These are phyloP conservation scores for Larix kaempferi DNA, from an alignment of 75 land plant species.

Conservation along the genomic window DNA sequence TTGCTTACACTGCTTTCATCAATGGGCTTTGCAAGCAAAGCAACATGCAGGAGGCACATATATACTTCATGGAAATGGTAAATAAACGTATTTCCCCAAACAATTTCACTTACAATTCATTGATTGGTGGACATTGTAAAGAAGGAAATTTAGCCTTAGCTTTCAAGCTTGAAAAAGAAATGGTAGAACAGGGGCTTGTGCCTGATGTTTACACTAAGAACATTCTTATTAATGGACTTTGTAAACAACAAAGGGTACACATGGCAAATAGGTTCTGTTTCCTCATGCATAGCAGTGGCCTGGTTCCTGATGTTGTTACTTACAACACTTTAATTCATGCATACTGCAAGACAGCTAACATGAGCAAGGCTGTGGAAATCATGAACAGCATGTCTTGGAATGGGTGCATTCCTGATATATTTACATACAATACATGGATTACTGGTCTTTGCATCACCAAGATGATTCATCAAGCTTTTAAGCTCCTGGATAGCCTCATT, in stretches of 20 bases:
- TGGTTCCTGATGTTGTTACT: conserved; percentile 58
- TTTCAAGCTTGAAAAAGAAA: conserved; percentile 38
- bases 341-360: conserved; percentile 39
- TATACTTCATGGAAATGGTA: conserved; percentile 41
- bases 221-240: conserved; percentile 58
- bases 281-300: conserved; percentile 27
- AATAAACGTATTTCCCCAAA: conserved; percentile 54
- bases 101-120: conserved; percentile 73
- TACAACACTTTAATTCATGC: conserved; percentile 68
- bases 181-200: conserved; percentile 51
- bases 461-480: conserved; percentile 49
- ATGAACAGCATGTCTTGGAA: conserved; percentile 40
- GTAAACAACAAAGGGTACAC: conserved; percentile 42
- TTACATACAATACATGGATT: conserved; percentile 77
- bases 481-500: conserved; percentile 51
- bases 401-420: conserved; percentile 67
- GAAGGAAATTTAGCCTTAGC: conserved; percentile 44
- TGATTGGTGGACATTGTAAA: conserved; percentile 69
- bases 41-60: conserved; percentile 44
- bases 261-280: conserved; percentile 30
- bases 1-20: conserved; percentile 73
- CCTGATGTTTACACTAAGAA: conserved; percentile 56
- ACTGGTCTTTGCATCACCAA: conserved; percentile 50
- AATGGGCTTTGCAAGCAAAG: conserved; percentile 58
- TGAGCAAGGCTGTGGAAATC: conserved; percentile 37